Evolutionary conservation across 2,329 filamentous ascomycete species (phyloP).

Genomic region (Penicillium sp.): DNA sequence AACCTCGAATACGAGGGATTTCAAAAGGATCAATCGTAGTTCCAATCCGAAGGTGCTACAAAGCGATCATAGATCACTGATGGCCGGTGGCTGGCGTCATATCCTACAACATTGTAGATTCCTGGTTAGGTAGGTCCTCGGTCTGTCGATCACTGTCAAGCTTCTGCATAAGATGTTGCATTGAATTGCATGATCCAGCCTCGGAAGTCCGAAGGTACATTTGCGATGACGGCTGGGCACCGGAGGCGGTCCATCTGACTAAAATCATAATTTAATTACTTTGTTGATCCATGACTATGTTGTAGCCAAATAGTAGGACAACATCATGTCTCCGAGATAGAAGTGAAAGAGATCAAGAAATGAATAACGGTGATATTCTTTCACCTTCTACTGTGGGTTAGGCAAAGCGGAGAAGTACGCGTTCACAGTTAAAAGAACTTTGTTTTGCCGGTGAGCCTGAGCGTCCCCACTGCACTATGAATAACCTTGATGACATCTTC

Average conservation of each 20-base stretch:
- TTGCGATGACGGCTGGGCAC: not conserved
- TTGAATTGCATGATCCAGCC: not conserved
- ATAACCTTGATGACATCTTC: not conserved
- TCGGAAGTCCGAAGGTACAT: conserved; percentile 4
- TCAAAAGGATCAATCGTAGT: not conserved
- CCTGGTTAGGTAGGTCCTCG: not conserved
- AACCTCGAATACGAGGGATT: not conserved
- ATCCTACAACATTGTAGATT: not conserved
- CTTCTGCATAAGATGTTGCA: not conserved
- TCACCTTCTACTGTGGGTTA: conserved; percentile 2
- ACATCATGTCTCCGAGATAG: not conserved
- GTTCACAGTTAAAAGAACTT: not conserved
- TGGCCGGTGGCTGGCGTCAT: not conserved
- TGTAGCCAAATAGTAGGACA: not conserved
- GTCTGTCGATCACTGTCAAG: not conserved
- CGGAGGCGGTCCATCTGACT: not conserved
- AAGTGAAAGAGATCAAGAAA: not conserved
- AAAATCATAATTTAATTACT: not conserved
- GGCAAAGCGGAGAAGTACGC: not conserved
- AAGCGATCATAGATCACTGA: not conserved
- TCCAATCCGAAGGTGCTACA: not conserved
- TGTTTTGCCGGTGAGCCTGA: not conserved
- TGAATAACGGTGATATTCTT: not conserved
- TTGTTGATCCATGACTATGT: not conserved
- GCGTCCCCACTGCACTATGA: not conserved